These are phyloP conservation scores for Keithomyces neogunnii DNA, from an alignment of 2,329 filamentous ascomycete genomes.

Conservation along the genomic window DNA sequence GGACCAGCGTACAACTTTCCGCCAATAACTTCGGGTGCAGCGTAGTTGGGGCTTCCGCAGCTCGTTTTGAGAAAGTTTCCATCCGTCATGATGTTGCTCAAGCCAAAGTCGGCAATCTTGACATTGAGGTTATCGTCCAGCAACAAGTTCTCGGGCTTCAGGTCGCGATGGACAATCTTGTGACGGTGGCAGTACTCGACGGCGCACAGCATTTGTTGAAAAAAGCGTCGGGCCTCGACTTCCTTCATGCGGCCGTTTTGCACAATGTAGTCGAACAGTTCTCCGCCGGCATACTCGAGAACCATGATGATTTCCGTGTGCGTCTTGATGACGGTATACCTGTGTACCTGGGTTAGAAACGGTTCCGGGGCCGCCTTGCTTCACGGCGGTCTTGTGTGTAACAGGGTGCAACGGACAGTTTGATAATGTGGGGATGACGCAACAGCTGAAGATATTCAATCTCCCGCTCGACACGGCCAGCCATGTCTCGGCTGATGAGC, in stretches of 20 bases:
- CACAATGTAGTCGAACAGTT: slow-evolving; percentile 97
- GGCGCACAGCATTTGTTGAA: slow-evolving; percentile 97
- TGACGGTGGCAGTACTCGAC: slow-evolving; percentile 98
- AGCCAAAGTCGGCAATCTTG: slow-evolving; percentile 97
- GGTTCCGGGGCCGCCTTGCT: too few relatives aligned
- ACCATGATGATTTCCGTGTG: slow-evolving; percentile 97
- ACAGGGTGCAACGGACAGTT: slow-evolving; percentile 55
- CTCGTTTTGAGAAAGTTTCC: slow-evolving; percentile 98
- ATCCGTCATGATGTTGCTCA: slow-evolving; percentile 99
- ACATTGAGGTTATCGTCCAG: slow-evolving; percentile 94
- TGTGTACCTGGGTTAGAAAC: slow-evolving; percentile 23
- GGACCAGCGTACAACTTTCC: slow-evolving; percentile 96
- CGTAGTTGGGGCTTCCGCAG: slow-evolving; percentile 96
- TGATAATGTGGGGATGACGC: slow-evolving; percentile 97
- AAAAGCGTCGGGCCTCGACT: slow-evolving; percentile 89
- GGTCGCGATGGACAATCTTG: slow-evolving; percentile 95
- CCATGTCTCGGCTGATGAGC: slow-evolving; percentile 95
- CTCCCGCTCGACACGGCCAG: slow-evolving; percentile 91
- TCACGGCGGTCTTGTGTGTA: not conserved
- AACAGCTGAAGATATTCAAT: slow-evolving; percentile 96
- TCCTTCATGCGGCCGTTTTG: slow-evolving; percentile 88
- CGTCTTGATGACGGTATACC: slow-evolving; percentile 95
- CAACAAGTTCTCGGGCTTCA: slow-evolving; percentile 94
- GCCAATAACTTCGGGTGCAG: slow-evolving; percentile 93
- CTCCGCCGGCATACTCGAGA: slow-evolving; percentile 90